A percentile compares a stretch with the other conserved stretches of the same genome.
Evolutionary conservation across 2,329 filamentous ascomycete genomes (phyloP).

Genomic region (Talaromyces sp.): DNA sequence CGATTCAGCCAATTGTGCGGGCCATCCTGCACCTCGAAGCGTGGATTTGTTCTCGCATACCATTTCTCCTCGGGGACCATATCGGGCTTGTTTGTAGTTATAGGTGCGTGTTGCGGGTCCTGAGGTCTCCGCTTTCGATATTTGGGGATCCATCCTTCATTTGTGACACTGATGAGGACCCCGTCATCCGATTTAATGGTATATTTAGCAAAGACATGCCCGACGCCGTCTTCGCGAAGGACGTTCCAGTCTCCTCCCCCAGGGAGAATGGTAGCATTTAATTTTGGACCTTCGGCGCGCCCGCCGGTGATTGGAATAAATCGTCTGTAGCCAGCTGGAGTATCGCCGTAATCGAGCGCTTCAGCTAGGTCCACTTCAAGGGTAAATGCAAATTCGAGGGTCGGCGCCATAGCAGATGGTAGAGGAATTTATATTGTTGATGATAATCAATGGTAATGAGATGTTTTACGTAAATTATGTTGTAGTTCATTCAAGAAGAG

Average conservation of each 20-base stretch:
- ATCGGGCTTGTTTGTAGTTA: neutral
- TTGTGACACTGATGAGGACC: slow-evolving; percentile 2
- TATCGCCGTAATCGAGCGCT: slow-evolving; percentile 5
- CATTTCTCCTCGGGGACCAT: neutral
- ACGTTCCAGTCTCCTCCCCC: slow-evolving; percentile 9
- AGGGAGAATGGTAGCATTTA: slow-evolving; percentile 4
- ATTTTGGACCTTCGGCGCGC: slow-evolving; percentile 1
- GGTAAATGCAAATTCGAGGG: slow-evolving; percentile 3
- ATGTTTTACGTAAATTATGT: too few species aligned
- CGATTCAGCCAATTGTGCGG: slow-evolving; percentile 4
- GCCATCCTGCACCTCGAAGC: slow-evolving; percentile 7
- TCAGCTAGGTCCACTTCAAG: slow-evolving; percentile 6
- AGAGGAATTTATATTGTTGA: neutral
- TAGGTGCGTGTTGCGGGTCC: too few species aligned
- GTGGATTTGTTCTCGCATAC: slow-evolving; percentile 8
- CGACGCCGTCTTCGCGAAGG: slow-evolving; percentile 3
- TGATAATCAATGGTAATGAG: too few species aligned
- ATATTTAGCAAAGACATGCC: slow-evolving; percentile 6
- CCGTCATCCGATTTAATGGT: slow-evolving; percentile 4
- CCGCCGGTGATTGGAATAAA: slow-evolving; percentile 8
- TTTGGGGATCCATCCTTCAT: slow-evolving; percentile 7
- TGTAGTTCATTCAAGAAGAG: too few species aligned
- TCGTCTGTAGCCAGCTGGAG: neutral
- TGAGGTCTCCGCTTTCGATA: neutral
- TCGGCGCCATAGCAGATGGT: neutral